Percentiles rank a stretch among this genome's conserved stretches.
These are phyloP conservation scores for Sclerotinia minor DNA, from an alignment of 2,329 filamentous ascomycete species.

Conservation along the genomic window DNA sequence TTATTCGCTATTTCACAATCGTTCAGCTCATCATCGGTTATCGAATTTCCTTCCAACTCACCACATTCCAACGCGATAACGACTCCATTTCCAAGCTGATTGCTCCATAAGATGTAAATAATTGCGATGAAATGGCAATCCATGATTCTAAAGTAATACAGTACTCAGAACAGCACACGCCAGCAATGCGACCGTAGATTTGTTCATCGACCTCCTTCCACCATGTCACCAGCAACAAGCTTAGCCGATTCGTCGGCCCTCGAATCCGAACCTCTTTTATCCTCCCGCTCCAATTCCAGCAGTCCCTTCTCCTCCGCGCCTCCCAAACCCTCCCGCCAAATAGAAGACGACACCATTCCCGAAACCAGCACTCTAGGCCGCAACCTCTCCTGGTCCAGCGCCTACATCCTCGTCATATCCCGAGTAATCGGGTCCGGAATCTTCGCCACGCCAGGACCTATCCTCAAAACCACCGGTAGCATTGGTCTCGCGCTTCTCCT, in stretches of 20 bases:
- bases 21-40: neutral
- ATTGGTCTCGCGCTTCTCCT: conserved; percentile 55
- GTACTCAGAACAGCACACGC: neutral
- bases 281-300: conserved; percentile 27
- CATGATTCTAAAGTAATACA: neutral
- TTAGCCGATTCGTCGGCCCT: conserved; percentile 11
- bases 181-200: neutral
- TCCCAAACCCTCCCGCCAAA: conserved; percentile 27
- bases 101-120: neutral
- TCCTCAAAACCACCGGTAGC: conserved; percentile 66
- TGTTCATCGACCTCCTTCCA: neutral
- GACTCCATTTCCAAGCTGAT: too few species aligned
- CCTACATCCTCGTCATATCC: conserved; percentile 39
- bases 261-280: conserved; percentile 27
- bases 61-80: conserved; percentile 11
- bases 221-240: neutral
- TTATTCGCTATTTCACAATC: neutral
- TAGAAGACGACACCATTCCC: conserved; percentile 58
- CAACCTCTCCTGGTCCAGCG: conserved; percentile 35
- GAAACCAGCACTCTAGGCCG: conserved; percentile 60
- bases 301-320: conserved; percentile 5
- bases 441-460: conserved; percentile 58
- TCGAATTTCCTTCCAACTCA: neutral
- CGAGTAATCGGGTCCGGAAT: conserved; percentile 38
- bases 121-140: neutral